A percentile compares a stretch with the other conserved stretches of the same genome.
These are phyloP conservation scores for Colletotrichum shisoi DNA, from an alignment of 2,329 filamentous ascomycete genomes.

Conservation along the genomic window DNA sequence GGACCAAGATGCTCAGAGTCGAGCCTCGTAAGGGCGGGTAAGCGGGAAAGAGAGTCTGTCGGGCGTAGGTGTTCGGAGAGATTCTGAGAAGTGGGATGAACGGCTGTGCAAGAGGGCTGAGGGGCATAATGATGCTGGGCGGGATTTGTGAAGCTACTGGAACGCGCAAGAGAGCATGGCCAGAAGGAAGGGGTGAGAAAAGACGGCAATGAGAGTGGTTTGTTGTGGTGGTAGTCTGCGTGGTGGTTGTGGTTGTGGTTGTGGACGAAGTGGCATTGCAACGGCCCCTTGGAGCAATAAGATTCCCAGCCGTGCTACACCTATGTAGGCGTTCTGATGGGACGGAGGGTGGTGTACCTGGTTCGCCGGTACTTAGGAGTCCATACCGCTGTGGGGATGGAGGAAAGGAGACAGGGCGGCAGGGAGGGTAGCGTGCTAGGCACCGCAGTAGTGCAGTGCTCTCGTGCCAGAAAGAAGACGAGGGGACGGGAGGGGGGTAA, in stretches of 20 bases:
- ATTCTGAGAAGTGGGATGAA: constrained; percentile 34
- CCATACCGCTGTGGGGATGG: constrained; percentile 9
- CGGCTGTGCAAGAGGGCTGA: constrained; percentile 36
- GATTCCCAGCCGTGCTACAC: constrained; percentile 25
- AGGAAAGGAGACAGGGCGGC: constrained; percentile 22
- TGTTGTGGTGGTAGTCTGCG: constrained; percentile 25
- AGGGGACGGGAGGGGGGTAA: constrained; percentile 5
- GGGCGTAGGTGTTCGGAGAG: constrained; percentile 29
- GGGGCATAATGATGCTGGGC: constrained; percentile 39
- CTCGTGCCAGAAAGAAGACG: constrained; percentile 2
- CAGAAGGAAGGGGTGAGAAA: constrained; percentile 7
- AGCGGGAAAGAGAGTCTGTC: constrained; percentile 22
- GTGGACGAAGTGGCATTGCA: constrained; percentile 38
- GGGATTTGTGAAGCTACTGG: constrained; percentile 33
- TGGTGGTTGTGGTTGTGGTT: constrained; percentile 35
- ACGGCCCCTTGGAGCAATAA: constrained; percentile 38
- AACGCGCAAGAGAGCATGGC: constrained; percentile 30
- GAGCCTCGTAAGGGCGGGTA: constrained; percentile 18
- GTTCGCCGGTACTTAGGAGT: constrained; percentile 19
- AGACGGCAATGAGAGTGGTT: constrained; percentile 17
- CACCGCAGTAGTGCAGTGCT: constrained; percentile 11
- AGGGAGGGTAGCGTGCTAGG: constrained; percentile 24
- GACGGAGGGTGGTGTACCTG: constrained; percentile 32
- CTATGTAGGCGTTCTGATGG: constrained; percentile 34
- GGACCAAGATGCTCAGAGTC: not conserved